These are phyloP conservation scores for Pinus tabuliformis DNA, from an alignment of 75 land plant species.

Conservation along the genomic window DNA sequence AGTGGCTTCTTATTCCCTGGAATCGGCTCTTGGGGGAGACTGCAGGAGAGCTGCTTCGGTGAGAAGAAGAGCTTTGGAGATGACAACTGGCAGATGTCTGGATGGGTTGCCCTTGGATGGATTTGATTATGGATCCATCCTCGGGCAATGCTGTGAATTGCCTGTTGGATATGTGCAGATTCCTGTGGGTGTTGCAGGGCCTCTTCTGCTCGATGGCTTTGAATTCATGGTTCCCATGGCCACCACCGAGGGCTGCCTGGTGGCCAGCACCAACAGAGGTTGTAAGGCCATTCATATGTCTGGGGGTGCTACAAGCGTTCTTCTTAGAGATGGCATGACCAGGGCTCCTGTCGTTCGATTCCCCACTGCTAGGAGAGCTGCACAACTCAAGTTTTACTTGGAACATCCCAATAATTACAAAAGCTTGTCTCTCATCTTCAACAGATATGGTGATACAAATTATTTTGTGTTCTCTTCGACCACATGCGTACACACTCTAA, in stretches of 20 bases:
- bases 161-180: constrained; percentile 75
- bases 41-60: constrained; percentile 54
- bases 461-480: not conserved
- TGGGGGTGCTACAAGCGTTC: constrained; percentile 58
- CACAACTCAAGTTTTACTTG: constrained; percentile 68
- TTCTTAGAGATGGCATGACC: constrained; percentile 71
- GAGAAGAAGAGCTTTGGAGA: constrained; percentile 45
- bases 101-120: constrained; percentile 67
- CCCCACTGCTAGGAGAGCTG: constrained; percentile 43
- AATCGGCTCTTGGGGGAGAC: constrained; percentile 62
- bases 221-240: constrained; percentile 83
- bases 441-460: constrained; percentile 27
- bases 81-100: constrained; percentile 43
- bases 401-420: constrained; percentile 71
- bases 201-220: constrained; percentile 60
- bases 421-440: constrained; percentile 56
- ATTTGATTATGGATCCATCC: constrained; percentile 56
- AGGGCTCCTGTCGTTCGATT: constrained; percentile 82
- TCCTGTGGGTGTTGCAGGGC: constrained; percentile 81
- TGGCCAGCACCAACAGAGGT: constrained; percentile 82
- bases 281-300: constrained; percentile 71
- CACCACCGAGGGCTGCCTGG: constrained; percentile 80
- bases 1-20: constrained; percentile 61
- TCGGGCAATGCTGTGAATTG: constrained; percentile 87
- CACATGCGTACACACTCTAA: too few species aligned